phyloP scores from a whole-genome alignment of 306 rosid species.

The Pueraria montana region DNA sequence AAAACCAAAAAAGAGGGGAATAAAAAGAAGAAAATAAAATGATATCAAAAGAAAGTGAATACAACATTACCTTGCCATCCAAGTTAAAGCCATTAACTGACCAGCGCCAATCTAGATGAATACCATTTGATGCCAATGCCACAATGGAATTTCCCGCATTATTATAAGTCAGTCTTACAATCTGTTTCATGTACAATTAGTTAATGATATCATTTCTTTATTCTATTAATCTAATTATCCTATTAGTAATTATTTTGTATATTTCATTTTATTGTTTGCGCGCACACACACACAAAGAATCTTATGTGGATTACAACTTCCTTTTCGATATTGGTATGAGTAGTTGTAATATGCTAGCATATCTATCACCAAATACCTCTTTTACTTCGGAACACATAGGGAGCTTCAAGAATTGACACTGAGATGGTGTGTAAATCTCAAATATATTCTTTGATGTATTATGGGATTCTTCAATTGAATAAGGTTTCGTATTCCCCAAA shows the following conservation, averaged over 20 bases:
- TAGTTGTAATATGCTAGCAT: background rate
- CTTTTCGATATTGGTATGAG: no score
- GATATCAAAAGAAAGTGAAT: background rate
- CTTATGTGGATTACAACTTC: no score
- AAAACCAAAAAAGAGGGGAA: background rate
- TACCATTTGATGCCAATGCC: conserved; percentile 38
- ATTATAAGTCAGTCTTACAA: conserved; percentile 22
- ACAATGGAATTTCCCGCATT: background rate
- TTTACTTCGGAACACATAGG: background rate
- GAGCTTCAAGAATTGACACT: background rate
- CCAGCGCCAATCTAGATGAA: conserved; percentile 37
- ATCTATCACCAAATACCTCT: no score
- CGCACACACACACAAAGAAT: no score
- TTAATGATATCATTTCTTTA: background rate
- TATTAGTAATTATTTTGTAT: background rate
- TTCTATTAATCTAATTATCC: background rate
- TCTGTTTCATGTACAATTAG: conserved; percentile 30
- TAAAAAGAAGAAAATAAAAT: background rate
- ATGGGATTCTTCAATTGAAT: conserved; percentile 1
- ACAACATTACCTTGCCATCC: conserved; percentile 24
- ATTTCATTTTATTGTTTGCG: background rate
- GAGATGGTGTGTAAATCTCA: conserved; percentile 21
- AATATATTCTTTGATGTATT: background rate
- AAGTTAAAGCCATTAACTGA: background rate
- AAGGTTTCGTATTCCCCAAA: background rate